Percentiles rank a stretch among this genome's conserved stretches.
phyloP scores from a whole-genome alignment of 805 yeast species.

The Jamesozyma lodderae region DNA sequence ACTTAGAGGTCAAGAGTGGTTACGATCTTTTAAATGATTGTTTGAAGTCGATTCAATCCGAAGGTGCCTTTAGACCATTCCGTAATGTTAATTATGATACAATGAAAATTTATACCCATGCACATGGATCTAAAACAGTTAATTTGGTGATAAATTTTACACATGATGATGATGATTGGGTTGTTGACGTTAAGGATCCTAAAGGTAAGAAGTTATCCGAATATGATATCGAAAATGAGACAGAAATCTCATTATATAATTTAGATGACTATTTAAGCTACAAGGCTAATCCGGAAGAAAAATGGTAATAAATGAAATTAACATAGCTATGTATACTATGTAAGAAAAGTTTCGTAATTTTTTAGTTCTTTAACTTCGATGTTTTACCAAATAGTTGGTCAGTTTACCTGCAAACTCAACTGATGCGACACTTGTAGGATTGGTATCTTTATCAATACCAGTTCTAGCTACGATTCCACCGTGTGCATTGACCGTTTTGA shows the following conservation, averaged over 20 bases:
- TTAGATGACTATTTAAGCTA: constrained; percentile 53
- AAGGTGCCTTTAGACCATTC: constrained; percentile 72
- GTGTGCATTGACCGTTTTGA: constrained; percentile 73
- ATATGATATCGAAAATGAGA: constrained; percentile 71
- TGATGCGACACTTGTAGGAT: constrained; percentile 22
- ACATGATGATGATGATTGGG: constrained; percentile 65
- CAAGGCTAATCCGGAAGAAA: constrained; percentile 79
- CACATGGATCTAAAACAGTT: constrained; percentile 90
- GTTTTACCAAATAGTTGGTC: constrained; percentile 14
- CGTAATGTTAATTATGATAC: constrained; percentile 67
- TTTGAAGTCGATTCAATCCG: constrained; percentile 38
- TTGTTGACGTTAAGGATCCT: constrained; percentile 36
- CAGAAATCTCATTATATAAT: constrained; percentile 82
- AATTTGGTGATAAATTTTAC: constrained; percentile 86
- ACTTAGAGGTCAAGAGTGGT: constrained; percentile 63
- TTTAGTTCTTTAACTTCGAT: not conserved
- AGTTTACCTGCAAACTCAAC: constrained; percentile 24
- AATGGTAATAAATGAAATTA: constrained; percentile 49
- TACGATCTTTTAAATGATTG: constrained; percentile 49
- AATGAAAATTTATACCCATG: constrained; percentile 82
- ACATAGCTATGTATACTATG: too few relatives aligned
- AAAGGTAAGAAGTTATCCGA: constrained; percentile 36
- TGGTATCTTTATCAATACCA: constrained; percentile 36
- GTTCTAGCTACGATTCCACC: constrained; percentile 78
- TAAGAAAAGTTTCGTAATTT: not conserved